Conservation (phyloP, 2,329 filamentous ascomycete species). For the Cladosporium cucumerinum region DNA sequence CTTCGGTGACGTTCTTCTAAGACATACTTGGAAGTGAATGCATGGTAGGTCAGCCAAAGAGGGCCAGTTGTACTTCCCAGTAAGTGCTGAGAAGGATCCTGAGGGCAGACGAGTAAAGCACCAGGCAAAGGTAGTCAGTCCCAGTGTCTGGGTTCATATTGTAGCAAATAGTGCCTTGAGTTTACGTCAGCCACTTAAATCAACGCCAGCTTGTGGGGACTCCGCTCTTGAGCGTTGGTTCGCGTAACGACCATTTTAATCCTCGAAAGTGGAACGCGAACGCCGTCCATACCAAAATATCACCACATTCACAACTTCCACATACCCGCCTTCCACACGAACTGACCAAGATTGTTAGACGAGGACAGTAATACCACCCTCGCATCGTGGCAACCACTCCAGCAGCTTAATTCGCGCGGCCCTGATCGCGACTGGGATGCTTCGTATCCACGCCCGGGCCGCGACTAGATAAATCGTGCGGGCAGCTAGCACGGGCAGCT, state of each 20-base stretch:
- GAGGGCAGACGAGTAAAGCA: neutral
- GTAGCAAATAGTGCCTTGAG: neutral
- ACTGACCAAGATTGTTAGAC: neutral
- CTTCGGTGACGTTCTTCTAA: neutral
- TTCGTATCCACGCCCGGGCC: conserved; percentile 3
- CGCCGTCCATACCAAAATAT: neutral
- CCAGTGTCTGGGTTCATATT: neutral
- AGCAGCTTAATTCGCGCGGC: neutral
- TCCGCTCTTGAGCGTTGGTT: neutral
- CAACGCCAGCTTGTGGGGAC: neutral
- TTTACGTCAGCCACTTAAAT: neutral
- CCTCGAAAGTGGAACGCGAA: neutral
- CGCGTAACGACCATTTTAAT: neutral
- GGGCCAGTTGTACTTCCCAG: neutral
- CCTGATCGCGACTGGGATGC: neutral
- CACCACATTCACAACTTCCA: neutral
- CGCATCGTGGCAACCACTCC: neutral
- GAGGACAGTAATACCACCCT: neutral
- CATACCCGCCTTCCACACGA: neutral
- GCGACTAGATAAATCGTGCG: neutral
- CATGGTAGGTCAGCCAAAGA: neutral
- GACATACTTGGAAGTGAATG: neutral
- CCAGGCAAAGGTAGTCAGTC: neutral
- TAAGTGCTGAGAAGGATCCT: neutral
- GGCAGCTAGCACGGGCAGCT: conserved; percentile 84